These are phyloP conservation scores for Sistotremastrum niveocremeum DNA, from an alignment of 768 basidiomycete species.

Conservation along the genomic window DNA sequence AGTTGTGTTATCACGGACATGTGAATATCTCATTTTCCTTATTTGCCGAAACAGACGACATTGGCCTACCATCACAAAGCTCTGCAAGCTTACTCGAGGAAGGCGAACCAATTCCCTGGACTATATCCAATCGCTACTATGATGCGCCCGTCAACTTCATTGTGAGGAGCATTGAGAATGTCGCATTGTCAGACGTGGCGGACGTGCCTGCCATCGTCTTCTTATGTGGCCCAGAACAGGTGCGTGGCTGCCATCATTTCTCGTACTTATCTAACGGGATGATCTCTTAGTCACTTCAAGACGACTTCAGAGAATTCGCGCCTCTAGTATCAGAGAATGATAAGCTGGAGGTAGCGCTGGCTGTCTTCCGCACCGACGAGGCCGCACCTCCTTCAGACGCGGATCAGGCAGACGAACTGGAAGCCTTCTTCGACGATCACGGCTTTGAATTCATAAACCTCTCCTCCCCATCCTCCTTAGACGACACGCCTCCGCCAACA, in stretches of 20 bases:
- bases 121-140: conserved; percentile 71
- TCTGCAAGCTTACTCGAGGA: neutral
- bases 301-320: conserved; percentile 38
- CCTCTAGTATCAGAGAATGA: conserved; percentile 35
- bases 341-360: conserved; percentile 6
- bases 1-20: too few species aligned
- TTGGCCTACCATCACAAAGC: neutral
- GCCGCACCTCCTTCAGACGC: neutral
- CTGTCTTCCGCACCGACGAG: too few species aligned
- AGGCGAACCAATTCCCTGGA: conserved; percentile 44
- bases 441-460: conserved; percentile 68
- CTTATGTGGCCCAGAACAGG: conserved; percentile 58
- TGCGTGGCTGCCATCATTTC: conserved; percentile 17
- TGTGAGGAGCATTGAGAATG: conserved; percentile 30
- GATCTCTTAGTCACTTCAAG: conserved; percentile 19
- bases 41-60: too few species aligned
- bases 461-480: neutral
- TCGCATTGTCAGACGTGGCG: conserved; percentile 26
- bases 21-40: too few species aligned
- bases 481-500: conserved; percentile 25
- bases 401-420: conserved; percentile 33
- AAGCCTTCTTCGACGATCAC: conserved; percentile 56
- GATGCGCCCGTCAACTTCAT: conserved; percentile 62
- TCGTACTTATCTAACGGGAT: neutral
- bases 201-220: conserved; percentile 60